A percentile compares a stretch with the other conserved stretches of the same genome.
Evolutionary conservation across 345 rosid genomes (phyloP).

Genomic region (Arabis alpina): DNA sequence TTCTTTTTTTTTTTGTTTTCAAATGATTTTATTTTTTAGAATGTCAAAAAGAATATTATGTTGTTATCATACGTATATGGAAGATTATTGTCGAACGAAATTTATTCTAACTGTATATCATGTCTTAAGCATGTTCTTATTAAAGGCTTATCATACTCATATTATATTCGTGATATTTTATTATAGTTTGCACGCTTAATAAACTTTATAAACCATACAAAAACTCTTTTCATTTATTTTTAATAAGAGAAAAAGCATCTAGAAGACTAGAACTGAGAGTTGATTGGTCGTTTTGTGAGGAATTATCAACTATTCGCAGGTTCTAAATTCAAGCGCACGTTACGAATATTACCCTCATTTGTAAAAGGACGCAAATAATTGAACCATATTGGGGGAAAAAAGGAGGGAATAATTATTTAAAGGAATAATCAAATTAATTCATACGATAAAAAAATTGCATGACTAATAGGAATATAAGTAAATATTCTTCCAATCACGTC

Average conservation of each 20-base stretch:
- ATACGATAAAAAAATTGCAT: conserved; percentile 25
- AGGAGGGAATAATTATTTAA: conserved; percentile 21
- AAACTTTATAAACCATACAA: conserved; percentile 14
- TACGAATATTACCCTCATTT: conserved; percentile 35
- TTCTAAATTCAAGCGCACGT: conserved; percentile 34
- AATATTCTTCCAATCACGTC: conserved; percentile 43
- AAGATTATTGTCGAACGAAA: conserved; percentile 28
- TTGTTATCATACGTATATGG: conserved; percentile 18
- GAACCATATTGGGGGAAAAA: conserved; percentile 19
- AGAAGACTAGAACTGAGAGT: conserved; percentile 20
- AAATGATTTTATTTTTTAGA: conserved; percentile 9
- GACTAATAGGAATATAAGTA: conserved; percentile 40
- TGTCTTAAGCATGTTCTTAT: conserved; percentile 28
- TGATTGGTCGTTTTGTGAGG: conserved; percentile 24
- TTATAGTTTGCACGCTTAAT: conserved; percentile 38
- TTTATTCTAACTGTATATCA: conserved; percentile 32
- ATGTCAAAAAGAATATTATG: conserved; percentile 31
- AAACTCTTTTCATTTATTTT: conserved; percentile 1
- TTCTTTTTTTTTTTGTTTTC: background rate
- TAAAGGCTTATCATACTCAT: conserved; percentile 32
- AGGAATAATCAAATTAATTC: conserved; percentile 7
- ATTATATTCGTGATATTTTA: conserved; percentile 27
- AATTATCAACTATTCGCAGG: conserved; percentile 35
- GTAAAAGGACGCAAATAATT: conserved; percentile 29
- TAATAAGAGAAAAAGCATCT: conserved; percentile 14